Conservation (phyloP, 1,284 basidiomycete genomes). For the Microbotryomycetes sp. region DNA sequence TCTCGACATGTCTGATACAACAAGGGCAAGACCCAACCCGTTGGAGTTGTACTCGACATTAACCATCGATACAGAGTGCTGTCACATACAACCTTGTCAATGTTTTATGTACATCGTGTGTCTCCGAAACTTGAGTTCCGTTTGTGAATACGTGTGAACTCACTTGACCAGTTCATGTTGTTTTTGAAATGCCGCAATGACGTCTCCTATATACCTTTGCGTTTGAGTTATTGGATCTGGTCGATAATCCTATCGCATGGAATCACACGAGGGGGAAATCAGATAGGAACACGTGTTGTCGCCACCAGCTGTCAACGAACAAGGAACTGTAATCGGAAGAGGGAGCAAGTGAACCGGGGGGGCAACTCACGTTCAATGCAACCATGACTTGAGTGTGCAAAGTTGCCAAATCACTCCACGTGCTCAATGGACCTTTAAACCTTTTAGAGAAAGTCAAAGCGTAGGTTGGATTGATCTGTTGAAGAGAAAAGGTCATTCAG, state of each 20-base stretch:
- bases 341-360: too few species aligned
- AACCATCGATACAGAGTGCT: slow-evolving; percentile 34
- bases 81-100: too few species aligned
- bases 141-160: too few species aligned
- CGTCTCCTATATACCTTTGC: background rate
- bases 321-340: too few species aligned
- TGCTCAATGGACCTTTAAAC: background rate
- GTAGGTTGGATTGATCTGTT: background rate
- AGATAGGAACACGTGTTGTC: too few species aligned
- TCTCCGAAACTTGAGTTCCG: too few species aligned
- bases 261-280: too few species aligned
- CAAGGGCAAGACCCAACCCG: slow-evolving; percentile 33
- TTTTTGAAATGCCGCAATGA: slow-evolving; percentile 6
- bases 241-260: background rate
- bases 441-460: background rate
- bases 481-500: background rate
- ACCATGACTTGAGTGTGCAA: slow-evolving; percentile 15
- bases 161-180: slow-evolving; percentile 22
- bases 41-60: slow-evolving; percentile 18
- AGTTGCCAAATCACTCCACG: slow-evolving; percentile 21
- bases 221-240: background rate
- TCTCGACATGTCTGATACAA: slow-evolving; percentile 34
- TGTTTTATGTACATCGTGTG: too few species aligned
- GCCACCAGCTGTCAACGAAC: too few species aligned
- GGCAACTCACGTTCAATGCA: slow-evolving; percentile 15